Evolutionary conservation across 441 rosid species (phyloP).

Genomic region (Jatropha multifida): DNA sequence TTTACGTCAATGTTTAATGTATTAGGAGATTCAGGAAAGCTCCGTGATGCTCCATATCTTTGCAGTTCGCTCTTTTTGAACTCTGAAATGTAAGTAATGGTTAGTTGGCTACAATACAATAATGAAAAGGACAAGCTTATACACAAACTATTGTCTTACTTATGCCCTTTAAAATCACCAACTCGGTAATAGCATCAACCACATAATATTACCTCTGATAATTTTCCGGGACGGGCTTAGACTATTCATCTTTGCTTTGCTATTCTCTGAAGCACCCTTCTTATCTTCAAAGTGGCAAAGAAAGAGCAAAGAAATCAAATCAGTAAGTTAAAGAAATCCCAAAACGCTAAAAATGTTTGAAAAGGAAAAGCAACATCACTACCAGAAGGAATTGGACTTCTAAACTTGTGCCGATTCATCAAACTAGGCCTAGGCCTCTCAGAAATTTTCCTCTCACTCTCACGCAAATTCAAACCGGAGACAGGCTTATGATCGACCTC

Average conservation of each 20-base stretch:
- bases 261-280: slow-evolving; percentile 33
- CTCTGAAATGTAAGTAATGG: slow-evolving; percentile 37
- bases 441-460: slow-evolving; percentile 24
- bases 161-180: not conserved
- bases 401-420: slow-evolving; percentile 39
- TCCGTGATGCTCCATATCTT: slow-evolving; percentile 37
- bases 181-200: not conserved
- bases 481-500: slow-evolving; percentile 20
- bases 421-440: slow-evolving; percentile 32
- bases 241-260: slow-evolving; percentile 24
- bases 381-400: slow-evolving; percentile 44
- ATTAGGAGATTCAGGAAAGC: slow-evolving; percentile 25
- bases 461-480: slow-evolving; percentile 23
- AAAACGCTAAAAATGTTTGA: not conserved
- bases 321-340: not conserved
- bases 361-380: slow-evolving; percentile 11
- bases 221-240: slow-evolving; percentile 48
- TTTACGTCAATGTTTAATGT: slow-evolving; percentile 24
- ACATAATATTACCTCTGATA: slow-evolving; percentile 39
- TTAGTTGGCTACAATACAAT: not conserved
- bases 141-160: not conserved
- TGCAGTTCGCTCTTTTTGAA: slow-evolving; percentile 54
- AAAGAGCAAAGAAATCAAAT: not conserved
- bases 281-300: slow-evolving; percentile 26
- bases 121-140: not conserved